Conservation (phyloP, 768 basidiomycete species). For the Boletus patriciae region DNA sequence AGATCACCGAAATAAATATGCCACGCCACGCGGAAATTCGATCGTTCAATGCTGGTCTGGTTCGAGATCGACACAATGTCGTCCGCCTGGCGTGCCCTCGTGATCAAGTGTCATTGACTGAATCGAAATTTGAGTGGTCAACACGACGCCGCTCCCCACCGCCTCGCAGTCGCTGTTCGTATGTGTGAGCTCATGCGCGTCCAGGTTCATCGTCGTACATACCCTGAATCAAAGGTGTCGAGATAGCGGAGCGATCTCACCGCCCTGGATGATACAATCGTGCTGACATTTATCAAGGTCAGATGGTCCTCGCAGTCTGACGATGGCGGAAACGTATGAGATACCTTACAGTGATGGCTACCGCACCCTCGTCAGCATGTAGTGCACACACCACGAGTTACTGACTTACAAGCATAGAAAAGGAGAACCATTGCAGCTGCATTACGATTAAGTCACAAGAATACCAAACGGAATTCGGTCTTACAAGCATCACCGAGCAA, state of each 20-base stretch:
- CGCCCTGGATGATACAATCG: conserved; percentile 8
- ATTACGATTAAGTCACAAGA: neutral
- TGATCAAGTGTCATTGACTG: neutral
- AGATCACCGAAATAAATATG: neutral
- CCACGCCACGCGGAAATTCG: neutral
- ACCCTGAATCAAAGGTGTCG: neutral
- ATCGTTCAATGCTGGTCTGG: neutral
- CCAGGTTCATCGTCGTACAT: neutral
- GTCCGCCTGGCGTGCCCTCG: neutral
- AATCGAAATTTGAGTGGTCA: conserved; percentile 15
- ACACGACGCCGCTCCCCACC: neutral
- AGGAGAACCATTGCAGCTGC: neutral
- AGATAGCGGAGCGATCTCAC: conserved; percentile 12
- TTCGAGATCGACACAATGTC: neutral
- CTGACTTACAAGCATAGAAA: conserved; percentile 1
- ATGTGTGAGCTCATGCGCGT: neutral
- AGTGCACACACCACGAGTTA: neutral
- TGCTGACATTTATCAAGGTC: neutral
- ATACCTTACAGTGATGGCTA: conserved; percentile 16
- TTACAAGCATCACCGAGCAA: conserved; percentile 3
- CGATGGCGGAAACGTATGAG: neutral
- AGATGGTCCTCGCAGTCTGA: neutral
- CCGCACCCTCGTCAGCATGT: neutral
- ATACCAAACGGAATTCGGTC: neutral
- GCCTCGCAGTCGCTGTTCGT: neutral